phyloP scores from a whole-genome alignment of 2,329 filamentous ascomycete genomes.

The Botrytis fabae region DNA sequence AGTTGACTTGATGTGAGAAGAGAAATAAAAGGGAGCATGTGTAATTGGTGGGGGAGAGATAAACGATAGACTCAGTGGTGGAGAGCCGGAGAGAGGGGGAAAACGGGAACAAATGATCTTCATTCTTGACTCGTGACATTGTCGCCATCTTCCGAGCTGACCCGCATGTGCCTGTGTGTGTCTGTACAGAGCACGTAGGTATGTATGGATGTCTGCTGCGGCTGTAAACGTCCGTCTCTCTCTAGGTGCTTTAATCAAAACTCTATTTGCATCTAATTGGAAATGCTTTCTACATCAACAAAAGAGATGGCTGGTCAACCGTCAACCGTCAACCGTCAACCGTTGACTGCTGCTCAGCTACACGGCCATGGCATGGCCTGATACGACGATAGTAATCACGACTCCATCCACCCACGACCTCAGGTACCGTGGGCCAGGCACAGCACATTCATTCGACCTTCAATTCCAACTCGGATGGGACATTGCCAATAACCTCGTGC shows the following conservation, averaged over 20 bases:
- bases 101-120: background rate
- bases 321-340: no score
- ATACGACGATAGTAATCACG: background rate
- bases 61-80: background rate
- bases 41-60: background rate
- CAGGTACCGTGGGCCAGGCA: conserved; percentile 6
- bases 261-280: background rate
- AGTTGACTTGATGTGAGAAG: no score
- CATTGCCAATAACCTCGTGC: background rate
- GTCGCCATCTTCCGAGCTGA: background rate
- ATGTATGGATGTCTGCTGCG: background rate
- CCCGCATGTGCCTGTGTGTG: background rate
- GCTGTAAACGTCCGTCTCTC: background rate
- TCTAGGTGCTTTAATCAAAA: background rate
- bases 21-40: background rate
- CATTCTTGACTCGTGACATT: background rate
- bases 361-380: background rate
- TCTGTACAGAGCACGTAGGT: no score
- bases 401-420: background rate
- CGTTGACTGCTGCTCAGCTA: no score
- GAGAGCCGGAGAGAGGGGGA: background rate
- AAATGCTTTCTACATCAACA: background rate
- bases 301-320: background rate
- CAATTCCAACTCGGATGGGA: background rate
- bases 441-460: background rate